Evolutionary conservation across 2,329 filamentous ascomycete genomes (phyloP).

Genomic region (Cladosporium sp.): DNA sequence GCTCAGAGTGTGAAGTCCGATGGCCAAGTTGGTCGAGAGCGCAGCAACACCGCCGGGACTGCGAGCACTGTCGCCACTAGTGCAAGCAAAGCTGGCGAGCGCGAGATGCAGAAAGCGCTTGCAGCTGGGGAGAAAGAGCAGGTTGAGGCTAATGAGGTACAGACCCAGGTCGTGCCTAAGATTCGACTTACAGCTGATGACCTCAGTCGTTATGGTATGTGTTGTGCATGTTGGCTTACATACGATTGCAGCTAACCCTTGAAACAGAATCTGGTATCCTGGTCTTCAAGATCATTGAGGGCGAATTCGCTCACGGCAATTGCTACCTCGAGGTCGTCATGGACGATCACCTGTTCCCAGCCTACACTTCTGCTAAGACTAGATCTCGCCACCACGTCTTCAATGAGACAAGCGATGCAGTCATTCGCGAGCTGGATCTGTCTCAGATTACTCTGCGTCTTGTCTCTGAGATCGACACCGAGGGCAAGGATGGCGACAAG

Average conservation of each 20-base stretch:
- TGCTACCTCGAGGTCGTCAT: constrained; percentile 83
- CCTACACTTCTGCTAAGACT: constrained; percentile 76
- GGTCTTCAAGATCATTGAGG: constrained; percentile 91
- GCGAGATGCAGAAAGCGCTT: constrained; percentile 42
- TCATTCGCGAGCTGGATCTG: constrained; percentile 95
- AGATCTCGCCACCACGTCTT: constrained; percentile 66
- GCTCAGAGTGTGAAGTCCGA: constrained; percentile 17
- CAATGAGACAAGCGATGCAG: constrained; percentile 89
- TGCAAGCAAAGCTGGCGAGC: constrained; percentile 30
- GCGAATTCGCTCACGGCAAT: constrained; percentile 71
- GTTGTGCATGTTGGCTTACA: not conserved
- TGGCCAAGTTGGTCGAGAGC: constrained; percentile 7
- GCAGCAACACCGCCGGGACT: constrained; percentile 35
- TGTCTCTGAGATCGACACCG: constrained; percentile 72
- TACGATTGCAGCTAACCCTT: constrained; percentile 2
- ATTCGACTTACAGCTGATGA: constrained; percentile 75
- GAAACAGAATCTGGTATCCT: constrained; percentile 76
- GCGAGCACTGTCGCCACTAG: constrained; percentile 37
- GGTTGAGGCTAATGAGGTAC: constrained; percentile 39
- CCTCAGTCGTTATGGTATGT: constrained; percentile 68
- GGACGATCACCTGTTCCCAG: constrained; percentile 90
- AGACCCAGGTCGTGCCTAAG: constrained; percentile 62
- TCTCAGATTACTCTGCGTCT: constrained; percentile 87
- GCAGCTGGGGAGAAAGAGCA: constrained; percentile 45
- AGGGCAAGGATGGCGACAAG: constrained; percentile 65